These are phyloP conservation scores for Citrus australasica DNA, from an alignment of 345 rosid species.

Conservation along the genomic window DNA sequence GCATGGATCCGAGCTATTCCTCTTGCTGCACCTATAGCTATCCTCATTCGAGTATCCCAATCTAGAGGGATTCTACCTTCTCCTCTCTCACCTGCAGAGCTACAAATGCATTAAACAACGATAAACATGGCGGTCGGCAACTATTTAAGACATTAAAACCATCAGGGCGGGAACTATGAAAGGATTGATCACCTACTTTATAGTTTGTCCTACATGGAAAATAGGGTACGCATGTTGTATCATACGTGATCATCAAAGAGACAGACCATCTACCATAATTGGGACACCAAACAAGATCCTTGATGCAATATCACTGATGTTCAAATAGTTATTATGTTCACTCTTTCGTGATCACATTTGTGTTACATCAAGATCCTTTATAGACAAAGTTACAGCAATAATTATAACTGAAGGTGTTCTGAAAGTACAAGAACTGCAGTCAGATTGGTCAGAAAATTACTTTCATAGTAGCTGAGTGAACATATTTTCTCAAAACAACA, in stretches of 20 bases:
- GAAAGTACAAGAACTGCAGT: background rate
- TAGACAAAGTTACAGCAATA: background rate
- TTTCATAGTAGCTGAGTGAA: background rate
- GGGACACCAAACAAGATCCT: background rate
- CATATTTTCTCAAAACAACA: background rate
- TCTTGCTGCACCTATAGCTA: constrained; percentile 86
- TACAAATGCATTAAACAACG: constrained; percentile 1
- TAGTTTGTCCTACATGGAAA: background rate
- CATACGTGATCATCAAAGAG: background rate
- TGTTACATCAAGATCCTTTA: background rate
- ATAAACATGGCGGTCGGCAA: background rate
- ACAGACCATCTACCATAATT: background rate
- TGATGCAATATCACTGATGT: background rate
- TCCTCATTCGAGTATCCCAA: constrained; percentile 81
- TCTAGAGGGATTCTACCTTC: constrained; percentile 62
- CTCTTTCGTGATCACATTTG: background rate
- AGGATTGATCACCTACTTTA: background rate
- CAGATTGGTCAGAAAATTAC: background rate
- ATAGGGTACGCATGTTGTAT: background rate
- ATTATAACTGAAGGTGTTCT: background rate
- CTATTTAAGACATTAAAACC: background rate
- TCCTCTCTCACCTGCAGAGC: constrained; percentile 57
- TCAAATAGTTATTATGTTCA: background rate
- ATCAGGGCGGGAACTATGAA: background rate
- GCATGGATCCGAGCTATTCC: constrained; percentile 71